Conservation (phyloP, 208 protist genomes). For the Blastocrithidia nonstop region DNA sequence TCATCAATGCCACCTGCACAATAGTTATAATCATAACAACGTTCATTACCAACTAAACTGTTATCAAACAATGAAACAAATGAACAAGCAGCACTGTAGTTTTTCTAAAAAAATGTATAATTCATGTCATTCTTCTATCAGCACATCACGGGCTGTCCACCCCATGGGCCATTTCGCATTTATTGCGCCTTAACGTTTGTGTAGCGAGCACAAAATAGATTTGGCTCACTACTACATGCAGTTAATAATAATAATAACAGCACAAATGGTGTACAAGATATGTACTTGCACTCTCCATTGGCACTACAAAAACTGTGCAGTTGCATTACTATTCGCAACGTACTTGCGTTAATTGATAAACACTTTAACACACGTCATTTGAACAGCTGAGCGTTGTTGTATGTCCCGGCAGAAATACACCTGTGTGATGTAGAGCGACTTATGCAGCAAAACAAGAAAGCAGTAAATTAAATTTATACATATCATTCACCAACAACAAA, state of each 20-base stretch:
- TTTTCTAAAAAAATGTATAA: too few relatives aligned
- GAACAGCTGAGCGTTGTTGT: conserved; percentile 46
- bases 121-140: conserved; percentile 61
- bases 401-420: conserved; percentile 58
- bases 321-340: conserved; percentile 22
- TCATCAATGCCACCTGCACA: too few relatives aligned
- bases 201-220: conserved; percentile 14
- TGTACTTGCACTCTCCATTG: not conserved
- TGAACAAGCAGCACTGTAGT: too few relatives aligned
- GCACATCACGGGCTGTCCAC: conserved; percentile 46
- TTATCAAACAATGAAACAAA: too few relatives aligned
- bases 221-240: conserved; percentile 1
- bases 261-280: not conserved
- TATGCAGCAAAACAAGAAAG: conserved; percentile 8
- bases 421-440: conserved; percentile 31
- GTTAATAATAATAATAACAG: not conserved
- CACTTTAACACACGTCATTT: conserved; percentile 54
- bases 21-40: too few relatives aligned
- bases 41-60: too few relatives aligned
- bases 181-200: conserved; percentile 56
- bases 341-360: conserved; percentile 37
- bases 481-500: too few relatives aligned
- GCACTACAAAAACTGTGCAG: conserved; percentile 3
- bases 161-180: conserved; percentile 51
- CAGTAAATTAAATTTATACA: too few relatives aligned